Conservation (phyloP, 208 protist genomes). For the Willaertia magna region DNA sequence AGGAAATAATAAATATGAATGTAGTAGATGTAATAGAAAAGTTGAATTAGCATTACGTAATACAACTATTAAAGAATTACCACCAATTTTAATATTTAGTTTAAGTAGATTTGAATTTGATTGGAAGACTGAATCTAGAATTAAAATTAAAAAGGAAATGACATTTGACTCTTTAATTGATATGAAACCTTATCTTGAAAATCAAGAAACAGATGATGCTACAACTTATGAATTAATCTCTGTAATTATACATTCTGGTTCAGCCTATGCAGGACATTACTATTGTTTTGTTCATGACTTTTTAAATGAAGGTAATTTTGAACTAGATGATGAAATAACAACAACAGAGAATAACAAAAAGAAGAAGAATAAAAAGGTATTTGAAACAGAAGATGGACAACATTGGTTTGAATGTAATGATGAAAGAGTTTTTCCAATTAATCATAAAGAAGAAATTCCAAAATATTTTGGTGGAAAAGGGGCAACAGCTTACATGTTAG, state of each 20-base stretch:
- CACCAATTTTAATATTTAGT: not conserved
- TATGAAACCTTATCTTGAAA: not conserved
- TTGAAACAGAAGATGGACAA: not conserved
- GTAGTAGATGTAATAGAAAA: not conserved
- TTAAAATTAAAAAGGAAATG: not conserved
- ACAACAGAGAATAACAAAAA: not conserved
- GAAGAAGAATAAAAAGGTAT: not conserved
- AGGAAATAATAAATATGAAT: not conserved
- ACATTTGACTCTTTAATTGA: not conserved
- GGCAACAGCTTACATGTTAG: not conserved
- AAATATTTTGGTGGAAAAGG: not conserved
- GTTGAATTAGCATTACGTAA: not conserved
- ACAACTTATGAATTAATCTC: not conserved
- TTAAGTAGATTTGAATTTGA: not conserved
- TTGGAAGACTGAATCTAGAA: not conserved
- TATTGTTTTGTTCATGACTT: not conserved
- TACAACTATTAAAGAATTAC: not conserved
- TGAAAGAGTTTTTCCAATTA: not conserved
- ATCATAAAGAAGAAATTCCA: not conserved
- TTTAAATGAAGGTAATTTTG: not conserved
- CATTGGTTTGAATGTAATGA: conserved; percentile 2
- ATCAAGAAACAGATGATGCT: not conserved
- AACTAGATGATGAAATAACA: not conserved
- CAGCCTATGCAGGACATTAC: not conserved
- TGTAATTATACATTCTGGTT: not conserved